Base-by-base conservation (phyloP, 129 eudicot genomes). In the Solidago caesia region DNA sequence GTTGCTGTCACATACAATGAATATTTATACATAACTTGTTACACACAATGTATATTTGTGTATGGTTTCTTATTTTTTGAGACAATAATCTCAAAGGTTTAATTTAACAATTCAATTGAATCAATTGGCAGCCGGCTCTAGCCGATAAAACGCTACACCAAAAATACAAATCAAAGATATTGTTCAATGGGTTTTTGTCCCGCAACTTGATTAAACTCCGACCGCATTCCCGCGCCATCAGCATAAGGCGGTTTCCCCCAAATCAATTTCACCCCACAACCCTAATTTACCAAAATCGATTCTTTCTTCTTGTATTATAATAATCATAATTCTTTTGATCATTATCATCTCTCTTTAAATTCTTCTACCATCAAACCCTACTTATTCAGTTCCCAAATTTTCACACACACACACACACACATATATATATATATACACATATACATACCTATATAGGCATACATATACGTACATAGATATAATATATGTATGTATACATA, bases 291-390 rank as follows among this genome's bases (percentile, higher is more conserved):
- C 55, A 52, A 29, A 16, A 64, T 53, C 44, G 29, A 41, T 13
- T 64, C 72, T 21, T 59, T 13, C 58, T 46, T 61, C 41, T 70
- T 41, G n/a, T 51, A 8, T 33, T 7, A 29, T 49, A 0, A 69
- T 49, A 29, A 68, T 46, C 5, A 14, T 15, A 29, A 59, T 5
- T 25, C 9, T 16, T n/a, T 68, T 44, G 44, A 26, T 59, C 43
- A 43, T 67, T 8, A 58, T 13, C 39, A 16, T 71, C 75, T 51
- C 64, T 57, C 44, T 2, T 61, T 8, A 29, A 45, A 57, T 27
- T 68, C 45, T 27, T 12, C 7, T 27, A 25, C 47, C 44, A 4
- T 61, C 39, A 63, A 62, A 63, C 77, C 77, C 82, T 78, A 71
- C 57, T 44, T 12, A 69, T 77, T 33, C 46, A 62, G 25, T 49